A percentile compares a stretch with the other conserved stretches of the same genome.
Evolutionary conservation across 176 grass and related monocot species (phyloP).

Genomic region (Guadua angustifolia): DNA sequence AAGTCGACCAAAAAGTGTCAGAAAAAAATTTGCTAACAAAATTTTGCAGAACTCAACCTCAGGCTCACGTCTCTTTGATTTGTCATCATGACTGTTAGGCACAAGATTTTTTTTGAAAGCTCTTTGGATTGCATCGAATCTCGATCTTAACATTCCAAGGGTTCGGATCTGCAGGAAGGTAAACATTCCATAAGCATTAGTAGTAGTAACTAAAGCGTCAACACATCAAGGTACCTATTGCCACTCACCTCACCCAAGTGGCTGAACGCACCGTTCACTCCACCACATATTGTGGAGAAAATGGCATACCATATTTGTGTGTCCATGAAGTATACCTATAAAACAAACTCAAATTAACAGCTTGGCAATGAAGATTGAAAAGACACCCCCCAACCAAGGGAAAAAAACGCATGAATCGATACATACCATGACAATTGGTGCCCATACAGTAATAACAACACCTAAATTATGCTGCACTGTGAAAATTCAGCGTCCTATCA

Average conservation of each 20-base stretch:
- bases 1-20: background rate
- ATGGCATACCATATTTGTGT: conserved; percentile 99
- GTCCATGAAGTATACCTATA: conserved; percentile 98
- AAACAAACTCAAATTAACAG: conserved; percentile 1
- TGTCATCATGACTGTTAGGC: conserved; percentile 14
- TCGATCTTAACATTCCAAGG: conserved; percentile 92
- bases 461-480: conserved; percentile 92
- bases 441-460: conserved; percentile 88
- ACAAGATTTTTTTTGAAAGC: conserved; percentile 69
- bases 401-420: background rate
- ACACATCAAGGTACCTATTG: conserved; percentile 31
- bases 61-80: conserved; percentile 1
- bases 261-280: conserved; percentile 89
- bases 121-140: conserved; percentile 71
- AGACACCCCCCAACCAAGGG: background rate
- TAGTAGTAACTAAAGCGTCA: conserved; percentile 21
- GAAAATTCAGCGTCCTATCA: conserved; percentile 45
- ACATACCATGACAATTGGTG: conserved; percentile 90
- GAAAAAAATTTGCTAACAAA: background rate
- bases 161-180: conserved; percentile 76
- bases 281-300: conserved; percentile 95
- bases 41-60: conserved; percentile 48
- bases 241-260: conserved; percentile 85
- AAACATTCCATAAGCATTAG: conserved; percentile 39
- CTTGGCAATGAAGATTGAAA: conserved; percentile 21